Base-by-base conservation (phyloP, 345 rosid species). In the Arabis hirsuta region DNA sequence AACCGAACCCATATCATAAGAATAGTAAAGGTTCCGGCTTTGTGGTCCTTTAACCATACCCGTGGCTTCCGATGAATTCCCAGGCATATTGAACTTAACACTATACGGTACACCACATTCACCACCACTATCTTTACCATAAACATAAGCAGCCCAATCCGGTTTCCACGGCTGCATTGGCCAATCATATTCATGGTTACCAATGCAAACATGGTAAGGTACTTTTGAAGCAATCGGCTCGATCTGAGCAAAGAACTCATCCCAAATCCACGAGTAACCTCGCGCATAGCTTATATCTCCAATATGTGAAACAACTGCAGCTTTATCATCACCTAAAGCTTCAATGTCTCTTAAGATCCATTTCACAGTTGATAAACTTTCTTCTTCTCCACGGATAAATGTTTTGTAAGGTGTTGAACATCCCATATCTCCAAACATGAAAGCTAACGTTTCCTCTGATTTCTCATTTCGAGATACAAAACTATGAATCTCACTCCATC, bases 131-230 rank as follows among this genome's bases (percentile, higher is more conserved):
- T 93, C 97, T 36, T 81, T 89, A 27, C 90, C 87, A 55, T 87
- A 93, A 27, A 80, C 27, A 4, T 73, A 29, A 19, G 62, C 20
- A 43, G 96, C 70, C 96, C 98, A 93, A 0, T 88, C 87, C 16
- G 97, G 98, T 73, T 65, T 87, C 98, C 98, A 93, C 1, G 97
- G 97, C 81, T 93, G 98, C 2, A 69, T 76, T 9, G 94, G 97
- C 98, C 98, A 93, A 74, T 93, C 88, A 47, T 90, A 93, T 67
- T 93, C 97, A 46, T 90, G 98, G 73, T 90, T 93, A 59, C 98
- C 98, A 44, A 93, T 93, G 71, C 98, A 93, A 0, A 93, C 98
- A 76, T 90, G 98, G 64, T 93, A 93, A 0, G 96, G 87, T 20
- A 90, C 80, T 74, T 52, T 82, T 26, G 98, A 87, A n/a, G 98